Evolutionary conservation across 2,329 filamentous ascomycete species (phyloP), one percentile per base, ranked within the genome.

Genomic region (Pyrenophora tritici-repentis): DNA sequence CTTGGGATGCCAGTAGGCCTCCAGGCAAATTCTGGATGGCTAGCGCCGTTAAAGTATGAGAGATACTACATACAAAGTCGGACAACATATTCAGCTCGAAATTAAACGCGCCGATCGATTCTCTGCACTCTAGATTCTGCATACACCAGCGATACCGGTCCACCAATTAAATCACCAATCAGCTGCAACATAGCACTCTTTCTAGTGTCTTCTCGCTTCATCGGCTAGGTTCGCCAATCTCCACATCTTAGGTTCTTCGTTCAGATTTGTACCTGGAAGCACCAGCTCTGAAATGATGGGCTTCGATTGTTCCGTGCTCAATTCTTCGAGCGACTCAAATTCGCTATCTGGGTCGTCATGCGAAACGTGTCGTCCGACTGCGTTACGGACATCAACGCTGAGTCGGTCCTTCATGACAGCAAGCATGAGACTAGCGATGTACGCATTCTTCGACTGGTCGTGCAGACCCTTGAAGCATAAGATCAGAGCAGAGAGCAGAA

Each of bases 401-500:
- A 51, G 18, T 20, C 42, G 37, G n/a, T 47, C 38, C 14, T 26
- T 47, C 48, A 51, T 41, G 6, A 47, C 7, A 14, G 32, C 37
- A 10, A 51, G 40, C 20, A 53, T 32, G 31, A 50, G 24, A 13
- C 31, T 14, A 14, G 50, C 51, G 14, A 51, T 35, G 12, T 26
- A 51, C 9, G 43, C 42, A 18, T 18, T 42, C 31, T 47, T 47
- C 0, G 49, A 47, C 42, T 61, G 58, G 13, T 40, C 33, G 10
- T 57, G 32, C 13, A 61, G 26, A 2, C 58, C 58, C 22, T 45
- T 53, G 3, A 47, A 39, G 4, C 36, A 47, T 8, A 61, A 31
- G 18, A 59, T 53, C 9, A 61, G 50, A 14, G 58, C 59, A 6
- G 58, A 59, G 2, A 54, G 40, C 7, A 59, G 35, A 9, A 48